Base-by-base conservation (phyloP, 2,329 filamentous ascomycete species). In the Alternaria solani region DNA sequence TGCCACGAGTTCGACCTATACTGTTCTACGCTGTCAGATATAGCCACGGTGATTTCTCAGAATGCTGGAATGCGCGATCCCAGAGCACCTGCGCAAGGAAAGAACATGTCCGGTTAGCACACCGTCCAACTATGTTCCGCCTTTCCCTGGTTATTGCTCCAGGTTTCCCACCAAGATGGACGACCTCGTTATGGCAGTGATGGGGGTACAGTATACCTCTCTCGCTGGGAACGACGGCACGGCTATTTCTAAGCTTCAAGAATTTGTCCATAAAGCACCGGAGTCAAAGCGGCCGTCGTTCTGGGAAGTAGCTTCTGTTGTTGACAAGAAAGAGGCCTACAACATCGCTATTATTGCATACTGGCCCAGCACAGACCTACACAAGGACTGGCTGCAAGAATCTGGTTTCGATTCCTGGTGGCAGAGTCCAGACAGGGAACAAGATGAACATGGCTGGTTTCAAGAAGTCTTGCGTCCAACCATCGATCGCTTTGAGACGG, bases 401-500 rank as follows among this genome's bases (percentile, higher is more conserved):
- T 78, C 76, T 8, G 79, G 77, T 1, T 82, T 82, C 54, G 49
- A 68, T 6, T 42, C 48, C 2, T 82, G 80, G 79, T 82, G 80
- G 80, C 51, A 75, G 4, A 62, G 51, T 4, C 62, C 78, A 1
- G 60, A 76, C 9, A 61, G 67, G 11, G 66, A 64, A n/a, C 49
- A 41, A 3, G 63, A 78, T 14, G 57, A 39, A 2, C 55, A 70
- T 53, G 81, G 81, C 12, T 83, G 78, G 78, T 83, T 83, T 65
- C 66, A 78, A 23, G 81, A 84, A 64, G 64, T 81, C 30, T 77
- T 83, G 57, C 68, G 75, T 26, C 81, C 81, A 2, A 71, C 76
- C 1, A 67, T 81, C 2, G 80, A 83, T 58, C 76, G 80, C 12
- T 78, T 82, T 66, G 81, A 83, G 63, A 82, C 79, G 0, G 70